These are phyloP conservation scores for Colletotrichum sublineola DNA, from an alignment of 2,329 filamentous ascomycete genomes.

Conservation along the genomic window DNA sequence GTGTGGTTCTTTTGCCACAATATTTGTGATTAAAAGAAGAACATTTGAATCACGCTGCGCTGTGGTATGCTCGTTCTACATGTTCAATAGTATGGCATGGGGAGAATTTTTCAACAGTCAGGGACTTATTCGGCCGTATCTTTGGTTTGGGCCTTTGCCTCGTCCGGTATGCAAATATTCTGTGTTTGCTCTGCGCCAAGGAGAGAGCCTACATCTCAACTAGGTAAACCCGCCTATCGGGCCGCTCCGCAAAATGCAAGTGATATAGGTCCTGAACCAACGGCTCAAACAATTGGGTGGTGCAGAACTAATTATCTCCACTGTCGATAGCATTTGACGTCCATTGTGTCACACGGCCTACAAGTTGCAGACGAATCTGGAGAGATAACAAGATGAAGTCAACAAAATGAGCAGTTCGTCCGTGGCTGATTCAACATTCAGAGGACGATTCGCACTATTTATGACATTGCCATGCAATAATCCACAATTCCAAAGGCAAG, in stretches of 20 bases:
- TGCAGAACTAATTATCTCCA: constrained; percentile 7
- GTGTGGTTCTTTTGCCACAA: constrained; percentile 19
- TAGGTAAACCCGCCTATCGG: constrained; percentile 33
- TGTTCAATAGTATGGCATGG: constrained; percentile 4
- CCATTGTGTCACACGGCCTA: constrained; percentile 15
- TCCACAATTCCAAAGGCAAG: background rate
- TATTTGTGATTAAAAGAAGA: constrained; percentile 8
- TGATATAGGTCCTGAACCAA: constrained; percentile 6
- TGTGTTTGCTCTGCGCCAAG: constrained; percentile 31
- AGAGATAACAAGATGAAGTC: background rate
- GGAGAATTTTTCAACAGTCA: background rate
- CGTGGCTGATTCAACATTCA: background rate
- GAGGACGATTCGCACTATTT: too few species aligned
- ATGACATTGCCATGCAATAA: background rate
- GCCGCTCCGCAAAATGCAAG: constrained; percentile 35
- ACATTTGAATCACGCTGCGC: background rate
- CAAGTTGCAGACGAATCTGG: background rate
- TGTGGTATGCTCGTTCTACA: too few species aligned
- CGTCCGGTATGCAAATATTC: background rate
- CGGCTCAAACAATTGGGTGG: constrained; percentile 22
- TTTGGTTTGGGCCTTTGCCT: background rate
- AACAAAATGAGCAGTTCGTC: background rate
- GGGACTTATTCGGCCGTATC: constrained; percentile 8
- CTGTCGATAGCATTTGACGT: constrained; percentile 13
- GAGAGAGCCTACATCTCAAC: constrained; percentile 13